phyloP scores from a whole-genome alignment of 2,329 filamentous ascomycete genomes.

The Davidsoniella neocaledoniae region DNA sequence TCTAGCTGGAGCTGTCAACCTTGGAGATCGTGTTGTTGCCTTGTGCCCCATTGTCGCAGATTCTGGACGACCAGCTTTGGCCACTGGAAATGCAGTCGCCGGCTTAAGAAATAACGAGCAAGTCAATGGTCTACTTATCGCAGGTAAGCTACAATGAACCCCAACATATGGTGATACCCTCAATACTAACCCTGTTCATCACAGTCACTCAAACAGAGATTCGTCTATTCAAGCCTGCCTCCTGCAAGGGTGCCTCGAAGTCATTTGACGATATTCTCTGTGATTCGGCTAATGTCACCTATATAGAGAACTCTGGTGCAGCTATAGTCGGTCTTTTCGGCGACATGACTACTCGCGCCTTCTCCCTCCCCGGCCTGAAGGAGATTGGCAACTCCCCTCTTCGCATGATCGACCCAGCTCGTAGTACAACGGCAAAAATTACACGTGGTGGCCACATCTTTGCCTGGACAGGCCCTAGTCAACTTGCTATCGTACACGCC shows the following conservation, averaged over 20 bases:
- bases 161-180: neutral
- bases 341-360: conserved; percentile 64
- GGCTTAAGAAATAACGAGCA: conserved; percentile 57
- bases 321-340: conserved; percentile 74
- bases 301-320: conserved; percentile 57
- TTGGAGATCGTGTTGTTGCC: conserved; percentile 56
- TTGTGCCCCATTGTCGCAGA: conserved; percentile 68
- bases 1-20: conserved; percentile 47
- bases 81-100: conserved; percentile 60
- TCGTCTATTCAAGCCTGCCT: conserved; percentile 76
- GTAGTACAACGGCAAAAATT: conserved; percentile 53
- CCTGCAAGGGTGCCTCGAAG: conserved; percentile 79
- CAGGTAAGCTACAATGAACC: conserved; percentile 31
- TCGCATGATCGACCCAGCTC: conserved; percentile 53
- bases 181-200: neutral
- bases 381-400: conserved; percentile 59
- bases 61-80: conserved; percentile 56
- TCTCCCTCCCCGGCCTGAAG: conserved; percentile 72
- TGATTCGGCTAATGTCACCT: conserved; percentile 60
- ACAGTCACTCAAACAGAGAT: conserved; percentile 52
- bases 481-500: conserved; percentile 65
- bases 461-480: conserved; percentile 76
- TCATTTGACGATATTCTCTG: conserved; percentile 73
- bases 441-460: conserved; percentile 67
- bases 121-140: conserved; percentile 66